Evolutionary conservation across 1,139 yeast genomes (phyloP), one percentile per base, ranked within the genome.

Genomic region (Pichia sp.): DNA sequence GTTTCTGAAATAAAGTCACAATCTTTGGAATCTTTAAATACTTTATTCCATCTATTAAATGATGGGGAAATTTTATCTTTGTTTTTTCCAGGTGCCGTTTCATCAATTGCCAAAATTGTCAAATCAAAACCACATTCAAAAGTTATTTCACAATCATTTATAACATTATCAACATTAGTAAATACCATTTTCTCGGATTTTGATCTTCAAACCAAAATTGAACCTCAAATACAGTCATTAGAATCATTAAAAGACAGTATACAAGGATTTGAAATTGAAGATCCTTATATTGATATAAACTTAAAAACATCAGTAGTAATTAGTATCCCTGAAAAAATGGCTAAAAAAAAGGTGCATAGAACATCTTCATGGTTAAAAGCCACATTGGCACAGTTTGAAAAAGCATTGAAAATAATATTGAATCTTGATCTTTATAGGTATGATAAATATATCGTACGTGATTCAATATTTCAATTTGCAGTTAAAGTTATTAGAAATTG

Each of bases 321-420:
- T 6, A 30, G 41, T 2, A 56, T 61, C 11, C 62, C 64, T 5
- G 52, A 52, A 45, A 51, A 50, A 3, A 44, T 52, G 5, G 52
- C 51, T 0, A 54, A 18, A 3, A 30, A 53, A n/a, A 65, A 63
- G 40, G 51, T 57, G 1, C 78, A 74, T 53, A 69, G 89, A 55
- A 73, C 79, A 2, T 66, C 68, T 10, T 62, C 77, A 8, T 86
- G 95, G 95, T 64, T 84, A 27, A 68, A 62, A 26, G 87, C 83
- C 0, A 82, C 90, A 0, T 70, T 83, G 2, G 68, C 70, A 34
- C 92, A 86, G 58, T 70, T 86, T 29, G 75, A 73, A 45, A 61
- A 73, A 5, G 72, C 79, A 8, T 44, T 70, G 4, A 61, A 64
- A 10, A 59, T 61, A 2, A 64, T 81, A 36, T 55, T 69, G 2